These are phyloP conservation scores for Dorcoceras hygrometricum DNA, from an alignment of 257 asterid genomes.

Conservation along the genomic window DNA sequence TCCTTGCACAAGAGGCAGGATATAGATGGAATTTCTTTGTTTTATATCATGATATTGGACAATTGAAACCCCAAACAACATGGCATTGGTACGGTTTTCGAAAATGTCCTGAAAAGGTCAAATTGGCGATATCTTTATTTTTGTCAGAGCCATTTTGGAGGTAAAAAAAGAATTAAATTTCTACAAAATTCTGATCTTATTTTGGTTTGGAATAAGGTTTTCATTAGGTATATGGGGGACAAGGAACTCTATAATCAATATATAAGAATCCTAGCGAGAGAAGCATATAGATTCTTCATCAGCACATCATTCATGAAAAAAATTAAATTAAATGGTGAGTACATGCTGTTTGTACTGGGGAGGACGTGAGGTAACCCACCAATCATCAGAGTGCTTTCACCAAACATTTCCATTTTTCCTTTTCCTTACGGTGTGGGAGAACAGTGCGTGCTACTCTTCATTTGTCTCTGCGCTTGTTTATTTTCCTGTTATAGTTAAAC, in stretches of 20 bases:
- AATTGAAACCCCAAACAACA: background rate
- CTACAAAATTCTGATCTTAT: background rate
- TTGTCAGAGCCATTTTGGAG: background rate
- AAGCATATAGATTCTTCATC: background rate
- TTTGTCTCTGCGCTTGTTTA: no score
- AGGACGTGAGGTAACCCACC: no score
- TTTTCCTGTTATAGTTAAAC: no score
- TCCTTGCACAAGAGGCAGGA: background rate
- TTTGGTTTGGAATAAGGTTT: background rate
- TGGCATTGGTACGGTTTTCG: background rate
- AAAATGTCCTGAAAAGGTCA: background rate
- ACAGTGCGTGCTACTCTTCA: no score
- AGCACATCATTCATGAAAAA: background rate
- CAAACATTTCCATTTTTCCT: no score
- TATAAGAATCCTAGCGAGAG: background rate
- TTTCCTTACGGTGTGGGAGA: no score
- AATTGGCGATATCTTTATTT: background rate
- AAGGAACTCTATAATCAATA: background rate
- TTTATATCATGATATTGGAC: background rate
- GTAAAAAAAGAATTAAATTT: background rate
- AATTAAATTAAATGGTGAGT: background rate
- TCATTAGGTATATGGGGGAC: background rate
- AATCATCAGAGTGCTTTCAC: no score
- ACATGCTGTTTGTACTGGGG: no score
- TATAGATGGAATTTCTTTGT: slow-evolving; percentile 1